phyloP scores from a whole-genome alignment of 1,284 basidiomycete species.

The Athelia psychrophila region DNA sequence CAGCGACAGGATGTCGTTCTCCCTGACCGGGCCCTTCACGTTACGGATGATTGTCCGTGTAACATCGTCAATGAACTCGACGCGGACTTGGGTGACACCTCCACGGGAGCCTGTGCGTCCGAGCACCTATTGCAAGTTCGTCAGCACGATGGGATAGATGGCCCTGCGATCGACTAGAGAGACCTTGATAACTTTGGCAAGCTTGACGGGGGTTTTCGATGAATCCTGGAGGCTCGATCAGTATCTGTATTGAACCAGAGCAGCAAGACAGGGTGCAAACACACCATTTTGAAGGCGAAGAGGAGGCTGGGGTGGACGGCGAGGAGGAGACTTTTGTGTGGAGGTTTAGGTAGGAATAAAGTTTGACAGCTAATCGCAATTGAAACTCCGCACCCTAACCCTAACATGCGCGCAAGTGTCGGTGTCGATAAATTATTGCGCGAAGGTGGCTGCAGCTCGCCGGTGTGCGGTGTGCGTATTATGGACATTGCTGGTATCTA shows the following conservation, averaged over 20 bases:
- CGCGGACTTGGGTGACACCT: conserved; percentile 99
- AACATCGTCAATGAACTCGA: conserved; percentile 99
- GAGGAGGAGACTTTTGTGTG: neutral
- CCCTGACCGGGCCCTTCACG: conserved; percentile 97
- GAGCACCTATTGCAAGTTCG: conserved; percentile 65
- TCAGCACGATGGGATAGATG: neutral
- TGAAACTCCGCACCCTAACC: too few species aligned
- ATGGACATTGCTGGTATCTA: too few species aligned
- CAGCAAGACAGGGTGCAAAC: neutral
- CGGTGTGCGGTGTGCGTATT: too few species aligned
- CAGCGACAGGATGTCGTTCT: conserved; percentile 96
- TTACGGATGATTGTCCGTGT: conserved; percentile 97
- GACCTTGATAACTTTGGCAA: conserved; percentile 95
- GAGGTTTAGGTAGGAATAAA: too few species aligned
- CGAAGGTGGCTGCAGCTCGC: too few species aligned
- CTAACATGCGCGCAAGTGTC: too few species aligned
- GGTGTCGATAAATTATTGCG: too few species aligned
- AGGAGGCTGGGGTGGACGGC: neutral
- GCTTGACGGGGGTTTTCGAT: conserved; percentile 90
- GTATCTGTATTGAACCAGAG: neutral
- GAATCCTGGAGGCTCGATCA: conserved; percentile 52
- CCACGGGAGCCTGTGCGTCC: conserved; percentile 99
- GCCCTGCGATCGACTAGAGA: conserved; percentile 13
- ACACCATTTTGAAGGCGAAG: conserved; percentile 1
- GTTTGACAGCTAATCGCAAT: too few species aligned